phyloP scores from a whole-genome alignment of 2,329 filamentous ascomycete genomes.

The Thielaviopsis euricoi region DNA sequence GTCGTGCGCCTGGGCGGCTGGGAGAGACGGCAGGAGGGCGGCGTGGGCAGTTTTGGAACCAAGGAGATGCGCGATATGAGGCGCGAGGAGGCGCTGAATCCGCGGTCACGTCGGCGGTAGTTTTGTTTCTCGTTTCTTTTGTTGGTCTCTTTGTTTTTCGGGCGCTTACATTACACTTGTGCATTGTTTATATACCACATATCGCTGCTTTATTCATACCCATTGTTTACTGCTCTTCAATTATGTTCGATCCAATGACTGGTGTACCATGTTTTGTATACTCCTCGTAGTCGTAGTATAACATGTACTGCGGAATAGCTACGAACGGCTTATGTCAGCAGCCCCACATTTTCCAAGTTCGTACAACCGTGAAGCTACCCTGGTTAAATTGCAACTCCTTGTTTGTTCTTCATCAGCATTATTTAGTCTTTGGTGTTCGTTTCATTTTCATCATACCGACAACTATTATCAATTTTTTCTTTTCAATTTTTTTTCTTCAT shows the following conservation, averaged over 20 bases:
- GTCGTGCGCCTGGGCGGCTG: conserved; percentile 52
- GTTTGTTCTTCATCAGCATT: not conserved
- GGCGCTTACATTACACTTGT: too few relatives aligned
- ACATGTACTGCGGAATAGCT: not conserved
- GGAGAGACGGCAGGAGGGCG: conserved; percentile 65
- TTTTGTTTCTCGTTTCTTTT: too few relatives aligned
- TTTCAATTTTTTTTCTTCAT: not conserved
- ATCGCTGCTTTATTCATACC: not conserved
- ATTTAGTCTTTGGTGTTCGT: not conserved
- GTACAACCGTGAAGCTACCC: not conserved
- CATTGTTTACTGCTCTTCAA: too few relatives aligned
- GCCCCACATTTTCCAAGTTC: not conserved
- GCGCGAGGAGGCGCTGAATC: conserved; percentile 64
- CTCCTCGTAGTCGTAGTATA: not conserved
- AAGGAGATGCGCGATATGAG: conserved; percentile 82
- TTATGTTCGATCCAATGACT: too few relatives aligned
- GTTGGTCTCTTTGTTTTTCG: too few relatives aligned
- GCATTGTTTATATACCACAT: not conserved
- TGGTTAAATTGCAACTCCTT: not conserved
- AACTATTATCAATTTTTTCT: not conserved
- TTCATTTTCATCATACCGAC: not conserved
- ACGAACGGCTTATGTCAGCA: conserved; percentile 7
- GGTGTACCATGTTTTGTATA: too few relatives aligned
- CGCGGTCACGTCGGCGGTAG: conserved; percentile 47
- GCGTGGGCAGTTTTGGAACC: conserved; percentile 73